Evolutionary conservation across 192 early-diverging fungal species (phyloP), one percentile per base, ranked within the genome.

Genomic region (Coemansia sp.): DNA sequence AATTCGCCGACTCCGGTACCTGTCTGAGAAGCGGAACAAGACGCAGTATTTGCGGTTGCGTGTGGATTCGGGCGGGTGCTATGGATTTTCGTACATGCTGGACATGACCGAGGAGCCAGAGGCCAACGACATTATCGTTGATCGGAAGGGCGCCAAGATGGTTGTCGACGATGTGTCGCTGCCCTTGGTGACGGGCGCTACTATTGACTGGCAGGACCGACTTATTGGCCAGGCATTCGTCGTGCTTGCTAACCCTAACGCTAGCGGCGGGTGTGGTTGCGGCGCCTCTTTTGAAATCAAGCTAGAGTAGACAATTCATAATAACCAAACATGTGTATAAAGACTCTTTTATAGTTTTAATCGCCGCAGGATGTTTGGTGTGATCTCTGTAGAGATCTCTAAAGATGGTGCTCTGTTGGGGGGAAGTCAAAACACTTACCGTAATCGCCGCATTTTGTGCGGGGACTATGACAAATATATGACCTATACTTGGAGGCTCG

Each of bases 21-120:
- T 85, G 3, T 78, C 78, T 5, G 73, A 85, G 47, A 53, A 80
- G 62, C 78, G 78, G 12, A 38, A 62, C 31, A 75, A 71, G 64
- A 85, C 83, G n/a, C 83, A 85, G 70, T 85, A 85, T 40, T 69
- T 95, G 76, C 88, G 93, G 47, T 74, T 95, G 33, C 73, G 89
- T 3, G 92, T 95, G 16, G 93, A 95, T 62, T 92, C 93, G 4
- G 93, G 93, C 34, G 93, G 93, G 22, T 95, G 93, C 79, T 93
- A 95, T 62, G 93, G 93, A 44, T 95, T 92, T 74, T 91, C 92
- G 73, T 92, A 95, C 76, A 88, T 89, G 68, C 86, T 94, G 85
- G 90, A 94, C 50, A 81, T 95, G 74, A 89, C 87, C 0, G 87
- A 89, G 20, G 70, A 74, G 65, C 84, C 87, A 15, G 87, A 90